Evolutionary conservation across 495 filamentous ascomycete species (phyloP).

Genomic region (Physcia stellaris): DNA sequence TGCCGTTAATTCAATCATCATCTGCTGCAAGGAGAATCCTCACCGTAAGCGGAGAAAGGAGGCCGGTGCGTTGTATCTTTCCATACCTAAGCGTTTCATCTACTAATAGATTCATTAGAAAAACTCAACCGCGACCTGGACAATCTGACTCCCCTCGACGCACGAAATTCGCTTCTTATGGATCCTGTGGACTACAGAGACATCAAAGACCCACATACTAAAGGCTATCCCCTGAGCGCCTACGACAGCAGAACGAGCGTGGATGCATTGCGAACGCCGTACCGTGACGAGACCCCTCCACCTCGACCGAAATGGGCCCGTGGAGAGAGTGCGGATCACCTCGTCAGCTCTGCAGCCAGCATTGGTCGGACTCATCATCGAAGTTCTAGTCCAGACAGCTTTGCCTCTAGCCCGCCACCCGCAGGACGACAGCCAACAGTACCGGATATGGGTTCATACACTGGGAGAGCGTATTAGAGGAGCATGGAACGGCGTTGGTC

Average conservation of each 20-base stretch:
- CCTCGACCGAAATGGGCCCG: slow-evolving; percentile 16
- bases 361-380: slow-evolving; percentile 23
- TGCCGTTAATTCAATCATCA: slow-evolving; percentile 73
- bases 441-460: slow-evolving; percentile 13
- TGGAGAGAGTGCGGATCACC: slow-evolving; percentile 25
- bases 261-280: slow-evolving; percentile 29
- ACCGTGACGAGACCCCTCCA: slow-evolving; percentile 25
- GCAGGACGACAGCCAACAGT: slow-evolving; percentile 26
- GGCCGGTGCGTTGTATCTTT: slow-evolving; percentile 52
- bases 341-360: slow-evolving; percentile 27
- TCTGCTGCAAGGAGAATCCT: slow-evolving; percentile 75
- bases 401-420: slow-evolving; percentile 18
- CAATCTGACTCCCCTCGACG: slow-evolving; percentile 76
- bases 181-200: slow-evolving; percentile 29
- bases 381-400: slow-evolving; percentile 24
- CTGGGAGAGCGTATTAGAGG: slow-evolving; percentile 11
- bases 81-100: no score
- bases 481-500: no score
- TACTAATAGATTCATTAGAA: no score
- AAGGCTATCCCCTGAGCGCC: slow-evolving; percentile 25
- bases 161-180: slow-evolving; percentile 81
- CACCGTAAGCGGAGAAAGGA: slow-evolving; percentile 75
- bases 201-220: slow-evolving; percentile 18
- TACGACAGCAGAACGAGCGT: slow-evolving; percentile 28
- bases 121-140: slow-evolving; percentile 74